These are phyloP conservation scores for Sugiyamaella pinicola DNA, from an alignment of 1,139 yeast species.

Conservation along the genomic window DNA sequence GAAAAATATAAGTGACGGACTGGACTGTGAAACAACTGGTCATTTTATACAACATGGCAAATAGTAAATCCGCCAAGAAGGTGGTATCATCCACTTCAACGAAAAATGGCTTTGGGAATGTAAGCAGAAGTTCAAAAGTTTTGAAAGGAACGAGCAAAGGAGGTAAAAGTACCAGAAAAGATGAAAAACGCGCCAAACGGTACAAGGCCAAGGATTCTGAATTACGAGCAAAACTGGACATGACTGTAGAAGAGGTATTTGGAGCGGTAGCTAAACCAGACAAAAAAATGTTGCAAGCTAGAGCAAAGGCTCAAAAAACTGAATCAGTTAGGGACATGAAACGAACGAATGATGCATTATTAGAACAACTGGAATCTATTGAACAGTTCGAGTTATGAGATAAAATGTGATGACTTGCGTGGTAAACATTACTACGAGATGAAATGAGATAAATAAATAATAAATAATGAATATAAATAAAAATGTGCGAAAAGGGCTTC, in stretches of 20 bases:
- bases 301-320: constrained; percentile 40
- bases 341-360: constrained; percentile 54
- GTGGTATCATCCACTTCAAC: background rate
- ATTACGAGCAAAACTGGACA: constrained; percentile 23
- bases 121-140: constrained; percentile 12
- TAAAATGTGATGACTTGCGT: background rate
- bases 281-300: constrained; percentile 49
- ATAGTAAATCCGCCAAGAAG: background rate
- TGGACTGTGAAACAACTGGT: no score
- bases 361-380: constrained; percentile 61
- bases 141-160: constrained; percentile 14
- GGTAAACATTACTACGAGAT: no score
- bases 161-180: constrained; percentile 17
- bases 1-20: no score
- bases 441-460: constrained; percentile 1
- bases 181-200: constrained; percentile 14
- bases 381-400: constrained; percentile 53
- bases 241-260: constrained; percentile 21
- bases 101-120: background rate
- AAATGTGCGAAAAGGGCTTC: background rate
- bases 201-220: constrained; percentile 24
- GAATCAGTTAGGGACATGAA: constrained; percentile 43
- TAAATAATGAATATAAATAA: background rate
- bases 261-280: constrained; percentile 42
- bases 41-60: constrained; percentile 3